A percentile compares a stretch with the other conserved stretches of the same genome.
These are phyloP conservation scores for Pseudohyphozyma bogoriensis DNA, from an alignment of 768 basidiomycete genomes.

Conservation along the genomic window DNA sequence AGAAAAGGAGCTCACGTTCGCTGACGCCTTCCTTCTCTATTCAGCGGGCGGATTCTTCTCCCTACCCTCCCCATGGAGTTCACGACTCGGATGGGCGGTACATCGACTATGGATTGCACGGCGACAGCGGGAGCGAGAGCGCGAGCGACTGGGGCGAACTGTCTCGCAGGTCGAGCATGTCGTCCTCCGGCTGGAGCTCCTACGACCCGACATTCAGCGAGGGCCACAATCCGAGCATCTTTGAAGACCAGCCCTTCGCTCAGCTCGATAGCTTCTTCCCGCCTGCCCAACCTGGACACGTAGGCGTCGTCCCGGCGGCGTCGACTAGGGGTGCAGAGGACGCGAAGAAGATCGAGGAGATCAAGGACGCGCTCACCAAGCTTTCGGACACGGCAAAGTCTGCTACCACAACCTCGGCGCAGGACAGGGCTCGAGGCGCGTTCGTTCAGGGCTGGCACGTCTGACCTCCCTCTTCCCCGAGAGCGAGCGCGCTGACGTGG, in stretches of 20 bases:
- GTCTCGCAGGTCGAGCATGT: not conserved
- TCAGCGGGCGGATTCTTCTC: not conserved
- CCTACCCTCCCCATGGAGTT: not conserved
- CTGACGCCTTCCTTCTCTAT: too few relatives aligned
- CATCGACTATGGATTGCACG: not conserved
- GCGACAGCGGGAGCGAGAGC: not conserved
- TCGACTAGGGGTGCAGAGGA: not conserved
- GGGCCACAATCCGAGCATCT: not conserved
- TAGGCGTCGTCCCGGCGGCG: not conserved
- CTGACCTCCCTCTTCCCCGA: not conserved
- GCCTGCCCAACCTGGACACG: not conserved
- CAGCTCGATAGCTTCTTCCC: not conserved
- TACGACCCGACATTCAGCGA: not conserved
- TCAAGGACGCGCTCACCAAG: constrained; percentile 65
- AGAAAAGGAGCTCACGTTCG: too few relatives aligned
- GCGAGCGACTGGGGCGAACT: too few relatives aligned
- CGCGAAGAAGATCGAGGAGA: not conserved
- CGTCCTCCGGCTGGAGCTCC: not conserved
- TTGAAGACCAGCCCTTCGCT: not conserved
- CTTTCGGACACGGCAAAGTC: constrained; percentile 75
- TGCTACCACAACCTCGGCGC: constrained; percentile 81
- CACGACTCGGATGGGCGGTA: not conserved
- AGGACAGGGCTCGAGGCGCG: constrained; percentile 81
- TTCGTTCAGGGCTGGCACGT: constrained; percentile 85
- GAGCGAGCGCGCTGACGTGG: constrained; percentile 13